Evolutionary conservation across 2,329 filamentous ascomycete species (phyloP).

Genomic region (Fusarium oxysporum): DNA sequence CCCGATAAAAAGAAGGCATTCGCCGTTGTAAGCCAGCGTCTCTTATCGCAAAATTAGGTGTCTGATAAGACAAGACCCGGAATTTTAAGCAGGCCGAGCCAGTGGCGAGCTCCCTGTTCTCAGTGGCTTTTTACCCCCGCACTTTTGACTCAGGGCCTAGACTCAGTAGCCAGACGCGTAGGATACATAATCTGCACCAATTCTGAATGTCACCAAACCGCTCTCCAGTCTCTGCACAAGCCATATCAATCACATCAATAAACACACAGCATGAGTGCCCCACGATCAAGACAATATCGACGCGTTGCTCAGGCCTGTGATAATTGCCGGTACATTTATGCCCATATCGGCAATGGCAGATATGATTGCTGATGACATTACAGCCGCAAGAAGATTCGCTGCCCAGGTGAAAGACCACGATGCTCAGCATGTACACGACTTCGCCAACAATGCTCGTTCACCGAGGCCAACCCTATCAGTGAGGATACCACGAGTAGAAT

Average conservation of each 20-base stretch:
- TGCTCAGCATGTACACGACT: conserved; percentile 31
- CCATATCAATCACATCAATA: background rate
- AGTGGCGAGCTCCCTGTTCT: background rate
- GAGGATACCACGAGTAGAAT: background rate
- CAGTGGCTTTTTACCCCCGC: background rate
- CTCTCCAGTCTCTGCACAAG: background rate
- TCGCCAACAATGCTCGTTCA: conserved; percentile 13
- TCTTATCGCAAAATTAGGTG: background rate
- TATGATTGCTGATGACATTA: background rate
- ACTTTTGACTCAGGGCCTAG: background rate
- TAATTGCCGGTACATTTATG: conserved; percentile 16
- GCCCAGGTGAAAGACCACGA: conserved; percentile 24
- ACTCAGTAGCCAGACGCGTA: background rate
- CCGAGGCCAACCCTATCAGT: background rate
- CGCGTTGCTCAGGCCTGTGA: conserved; percentile 26
- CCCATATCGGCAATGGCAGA: rapidly evolving
- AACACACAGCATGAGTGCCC: background rate
- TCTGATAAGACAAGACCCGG: background rate
- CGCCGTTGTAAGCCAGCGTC: no score
- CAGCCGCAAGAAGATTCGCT: conserved; percentile 34
- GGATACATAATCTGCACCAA: background rate
- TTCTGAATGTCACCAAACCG: background rate
- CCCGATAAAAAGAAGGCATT: background rate
- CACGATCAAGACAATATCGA: conserved; percentile 21
- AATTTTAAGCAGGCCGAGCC: background rate